These are phyloP conservation scores for Coniferiporia sulphurascens DNA, from an alignment of 1,284 basidiomycete species.

Conservation along the genomic window DNA sequence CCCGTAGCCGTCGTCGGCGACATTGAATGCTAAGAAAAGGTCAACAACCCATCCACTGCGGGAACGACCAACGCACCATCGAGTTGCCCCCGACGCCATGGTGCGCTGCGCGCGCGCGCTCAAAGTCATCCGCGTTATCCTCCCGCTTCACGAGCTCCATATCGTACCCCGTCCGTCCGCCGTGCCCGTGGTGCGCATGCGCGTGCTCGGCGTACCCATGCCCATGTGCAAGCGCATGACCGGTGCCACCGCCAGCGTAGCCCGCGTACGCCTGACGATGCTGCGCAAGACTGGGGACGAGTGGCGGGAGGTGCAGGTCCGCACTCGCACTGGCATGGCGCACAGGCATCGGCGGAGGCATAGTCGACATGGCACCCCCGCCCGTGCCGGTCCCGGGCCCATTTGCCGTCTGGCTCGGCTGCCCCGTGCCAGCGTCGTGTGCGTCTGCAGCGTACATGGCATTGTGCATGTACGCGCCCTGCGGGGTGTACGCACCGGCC, in stretches of 20 bases:
- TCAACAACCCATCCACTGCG: background rate
- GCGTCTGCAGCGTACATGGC: background rate
- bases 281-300: background rate
- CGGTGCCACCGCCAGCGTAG: too few species aligned
- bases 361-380: background rate
- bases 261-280: background rate
- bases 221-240: too few species aligned
- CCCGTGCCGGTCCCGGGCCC: too few species aligned
- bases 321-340: background rate
- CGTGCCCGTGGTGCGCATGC: background rate
- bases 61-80: background rate
- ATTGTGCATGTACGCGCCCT: background rate
- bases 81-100: background rate
- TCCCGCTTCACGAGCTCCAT: background rate
- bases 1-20: conserved; percentile 1
- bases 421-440: background rate
- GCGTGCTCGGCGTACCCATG: background rate
- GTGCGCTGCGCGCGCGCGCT: too few species aligned
- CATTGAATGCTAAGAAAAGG: background rate
- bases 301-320: conserved; percentile 6
- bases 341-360: conserved; percentile 1
- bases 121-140: background rate
- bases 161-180: background rate
- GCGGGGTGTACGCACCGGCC: background rate
- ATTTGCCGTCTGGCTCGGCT: background rate